A percentile compares a stretch with the other conserved stretches of the same genome.
phyloP scores from a whole-genome alignment of 2,329 filamentous ascomycete genomes.

The Xylariaceae sp. region DNA sequence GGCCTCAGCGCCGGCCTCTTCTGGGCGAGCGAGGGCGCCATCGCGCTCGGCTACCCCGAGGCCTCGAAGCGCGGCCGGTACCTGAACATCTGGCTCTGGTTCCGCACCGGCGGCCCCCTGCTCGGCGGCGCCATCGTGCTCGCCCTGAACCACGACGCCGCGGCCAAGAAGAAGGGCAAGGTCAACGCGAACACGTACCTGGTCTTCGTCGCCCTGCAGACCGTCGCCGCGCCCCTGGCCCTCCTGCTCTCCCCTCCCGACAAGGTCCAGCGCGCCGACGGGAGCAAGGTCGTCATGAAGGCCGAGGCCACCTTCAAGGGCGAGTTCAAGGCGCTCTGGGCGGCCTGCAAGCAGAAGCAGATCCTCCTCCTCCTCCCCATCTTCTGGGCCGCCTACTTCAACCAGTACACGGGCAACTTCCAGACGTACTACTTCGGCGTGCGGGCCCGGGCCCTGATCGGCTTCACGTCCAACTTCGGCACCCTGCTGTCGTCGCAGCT shows the following conservation, averaged over 20 bases:
- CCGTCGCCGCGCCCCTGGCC: constrained; percentile 56
- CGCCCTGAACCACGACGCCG: constrained; percentile 54
- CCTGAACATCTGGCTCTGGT: constrained; percentile 64
- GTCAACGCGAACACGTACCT: constrained; percentile 65
- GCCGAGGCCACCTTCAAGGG: constrained; percentile 55
- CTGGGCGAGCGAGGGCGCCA: constrained; percentile 71
- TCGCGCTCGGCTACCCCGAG: constrained; percentile 67
- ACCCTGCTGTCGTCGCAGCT: constrained; percentile 62
- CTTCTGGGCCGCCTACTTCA: constrained; percentile 61
- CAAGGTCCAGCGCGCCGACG: constrained; percentile 62
- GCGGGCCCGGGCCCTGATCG: constrained; percentile 62
- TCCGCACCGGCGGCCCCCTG: constrained; percentile 49
- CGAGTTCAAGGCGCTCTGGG: constrained; percentile 56
- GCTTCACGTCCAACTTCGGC: constrained; percentile 63
- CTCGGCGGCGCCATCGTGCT: constrained; percentile 68
- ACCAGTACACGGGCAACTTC: constrained; percentile 42
- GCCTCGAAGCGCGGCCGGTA: constrained; percentile 60
- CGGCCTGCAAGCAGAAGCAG: constrained; percentile 62
- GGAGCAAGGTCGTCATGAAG: constrained; percentile 54
- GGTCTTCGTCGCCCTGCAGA: constrained; percentile 66
- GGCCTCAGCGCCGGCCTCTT: constrained; percentile 67
- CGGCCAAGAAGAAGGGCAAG: constrained; percentile 44
- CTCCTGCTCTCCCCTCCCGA: constrained; percentile 56
- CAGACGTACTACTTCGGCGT: constrained; percentile 64
- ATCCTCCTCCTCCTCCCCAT: constrained; percentile 66